Base-by-base conservation (phyloP, 2,329 filamentous ascomycete species). In the Daldinia sp. region DNA sequence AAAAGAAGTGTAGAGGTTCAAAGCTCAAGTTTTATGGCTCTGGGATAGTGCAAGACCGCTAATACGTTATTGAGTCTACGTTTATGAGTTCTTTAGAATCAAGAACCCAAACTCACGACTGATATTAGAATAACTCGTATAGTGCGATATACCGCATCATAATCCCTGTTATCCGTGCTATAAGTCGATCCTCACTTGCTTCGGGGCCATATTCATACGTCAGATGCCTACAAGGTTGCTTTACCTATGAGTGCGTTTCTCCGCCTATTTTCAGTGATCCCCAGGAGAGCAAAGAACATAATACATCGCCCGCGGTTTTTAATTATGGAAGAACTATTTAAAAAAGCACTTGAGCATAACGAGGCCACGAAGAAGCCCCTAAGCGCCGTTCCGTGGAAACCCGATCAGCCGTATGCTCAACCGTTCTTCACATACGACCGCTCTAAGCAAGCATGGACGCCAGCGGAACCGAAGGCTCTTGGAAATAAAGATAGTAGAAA, bases 341-440 rank as follows among this genome's bases (percentile, higher is more conserved):
- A 71, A 41, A 68, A 72, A n/a, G 64, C 69, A 15, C 65, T 77
- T 26, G 28, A 66, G n/a, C 53, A 67, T n/a, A 66, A 53, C 42
- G 63, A 69, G n/a, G 58, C 50, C 10, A 37, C 59, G 18, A 57
- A 30, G 33, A 75, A 73, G 62, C 62, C 69, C 6, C 1, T 15
- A 9, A 28, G 10, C 39, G 57, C 69, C 0, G 60, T 73, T 6
- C 69, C 72, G 9, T 77, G 76, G 75, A 68, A 67, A 35, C 62
- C 69, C 0, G 75, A 79, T 54, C 54, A 73, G 35, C 76, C 76
- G 18, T 59, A 68, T 50, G 28, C 73, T 2, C 78, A 79, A 60
- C 50, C 73, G 6, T 72, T 73, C 50, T 74, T 74, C 56, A 20
- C 50, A 0, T 78, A 74, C 62, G 61, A 76, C 50, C 37, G 35